Evolutionary conservation across 2,329 filamentous ascomycete genomes (phyloP).

Genomic region (Monilinia polystroma): DNA sequence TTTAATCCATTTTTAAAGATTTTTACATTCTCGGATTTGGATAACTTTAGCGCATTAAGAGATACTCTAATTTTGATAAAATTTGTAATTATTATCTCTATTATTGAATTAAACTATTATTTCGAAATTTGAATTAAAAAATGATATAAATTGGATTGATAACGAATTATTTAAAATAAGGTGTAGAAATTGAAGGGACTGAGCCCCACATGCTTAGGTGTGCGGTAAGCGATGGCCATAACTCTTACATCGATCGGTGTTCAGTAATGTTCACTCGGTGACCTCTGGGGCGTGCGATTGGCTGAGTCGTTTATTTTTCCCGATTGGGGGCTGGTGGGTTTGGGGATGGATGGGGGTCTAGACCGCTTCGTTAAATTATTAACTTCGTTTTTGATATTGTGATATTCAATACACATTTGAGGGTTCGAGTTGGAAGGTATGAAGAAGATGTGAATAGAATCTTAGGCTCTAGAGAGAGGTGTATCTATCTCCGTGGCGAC

Average conservation of each 20-base stretch:
- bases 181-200: too few species aligned
- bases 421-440: neutral
- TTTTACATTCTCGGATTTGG: too few species aligned
- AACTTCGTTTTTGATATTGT: neutral
- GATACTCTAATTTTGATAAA: too few species aligned
- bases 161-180: too few species aligned
- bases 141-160: too few species aligned
- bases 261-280: slow-evolving; percentile 19
- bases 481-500: neutral
- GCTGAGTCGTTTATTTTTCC: slow-evolving; percentile 31
- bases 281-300: slow-evolving; percentile 11
- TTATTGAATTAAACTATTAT: too few species aligned
- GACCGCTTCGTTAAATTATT: slow-evolving; percentile 17
- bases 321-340: slow-evolving; percentile 25
- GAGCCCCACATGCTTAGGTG: too few species aligned
- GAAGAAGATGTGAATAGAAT: neutral
- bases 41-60: too few species aligned
- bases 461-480: neutral
- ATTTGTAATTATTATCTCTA: too few species aligned
- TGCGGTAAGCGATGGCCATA: too few species aligned
- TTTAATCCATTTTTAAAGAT: too few species aligned
- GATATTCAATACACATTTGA: neutral
- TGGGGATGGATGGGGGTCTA: slow-evolving; percentile 23
- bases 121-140: too few species aligned
- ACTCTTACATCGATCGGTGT: neutral